A percentile compares a stretch with the other conserved stretches of the same genome.
Conservation (phyloP, 2,329 filamentous ascomycete species). For the Colletotrichum lini region DNA sequence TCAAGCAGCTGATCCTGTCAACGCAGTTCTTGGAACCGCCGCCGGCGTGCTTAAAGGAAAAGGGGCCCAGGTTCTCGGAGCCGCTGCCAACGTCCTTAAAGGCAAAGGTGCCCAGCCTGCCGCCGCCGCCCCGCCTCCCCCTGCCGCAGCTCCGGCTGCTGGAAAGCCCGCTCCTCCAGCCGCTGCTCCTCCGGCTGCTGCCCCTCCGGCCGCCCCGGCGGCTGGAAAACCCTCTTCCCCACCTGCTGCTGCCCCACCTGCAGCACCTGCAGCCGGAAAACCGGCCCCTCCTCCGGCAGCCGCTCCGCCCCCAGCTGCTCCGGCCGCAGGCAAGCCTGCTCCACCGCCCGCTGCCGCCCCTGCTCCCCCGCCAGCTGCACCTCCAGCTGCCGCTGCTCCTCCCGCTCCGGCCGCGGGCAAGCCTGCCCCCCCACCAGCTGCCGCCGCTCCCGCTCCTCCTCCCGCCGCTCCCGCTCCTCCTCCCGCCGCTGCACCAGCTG, state of each 20-base stretch:
- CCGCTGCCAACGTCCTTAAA: conserved; percentile 29
- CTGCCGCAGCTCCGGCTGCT: conserved; percentile 5
- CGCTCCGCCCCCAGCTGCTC: background rate
- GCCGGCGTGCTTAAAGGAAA: conserved; percentile 39
- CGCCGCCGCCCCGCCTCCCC: conserved; percentile 14
- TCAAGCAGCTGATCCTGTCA: conserved; percentile 26
- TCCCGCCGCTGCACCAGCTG: background rate
- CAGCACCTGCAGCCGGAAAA: background rate
- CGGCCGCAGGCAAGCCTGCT: background rate
- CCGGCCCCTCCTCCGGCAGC: background rate
- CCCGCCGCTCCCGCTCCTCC: background rate
- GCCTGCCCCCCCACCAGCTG: background rate
- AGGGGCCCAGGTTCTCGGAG: conserved; percentile 23
- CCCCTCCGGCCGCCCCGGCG: conserved; percentile 8
- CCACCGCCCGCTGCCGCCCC: background rate
- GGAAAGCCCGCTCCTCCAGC: conserved; percentile 13
- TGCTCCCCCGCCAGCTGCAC: background rate
- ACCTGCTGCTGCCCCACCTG: conserved; percentile 5
- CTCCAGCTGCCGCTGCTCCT: conserved; percentile 1
- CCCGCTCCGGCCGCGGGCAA: background rate
- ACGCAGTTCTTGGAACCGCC: conserved; percentile 28
- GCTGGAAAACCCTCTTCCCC: conserved; percentile 26
- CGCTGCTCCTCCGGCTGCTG: background rate
- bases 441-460: background rate
- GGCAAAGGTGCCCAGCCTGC: conserved; percentile 27